Conservation (phyloP, 441 rosid genomes). For the Lepidium campestre region DNA sequence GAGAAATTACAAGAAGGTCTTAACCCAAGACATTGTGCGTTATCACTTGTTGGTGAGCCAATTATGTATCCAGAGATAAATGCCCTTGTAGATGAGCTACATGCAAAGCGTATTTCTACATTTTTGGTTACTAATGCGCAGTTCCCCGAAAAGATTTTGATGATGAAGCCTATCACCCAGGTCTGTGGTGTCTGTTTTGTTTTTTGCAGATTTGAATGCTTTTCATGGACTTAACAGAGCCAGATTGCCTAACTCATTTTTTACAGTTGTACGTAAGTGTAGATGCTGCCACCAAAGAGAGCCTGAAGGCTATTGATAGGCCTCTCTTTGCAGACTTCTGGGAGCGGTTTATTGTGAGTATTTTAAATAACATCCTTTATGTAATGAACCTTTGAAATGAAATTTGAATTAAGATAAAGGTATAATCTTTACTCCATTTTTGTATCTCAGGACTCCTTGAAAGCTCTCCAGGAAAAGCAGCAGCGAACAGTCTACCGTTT, state of each 20-base stretch:
- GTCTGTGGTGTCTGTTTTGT: constrained; percentile 32
- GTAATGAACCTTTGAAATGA: not conserved
- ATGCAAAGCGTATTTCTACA: constrained; percentile 70
- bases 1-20: constrained; percentile 80
- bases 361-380: not conserved
- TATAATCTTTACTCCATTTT: not conserved
- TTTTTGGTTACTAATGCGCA: constrained; percentile 96
- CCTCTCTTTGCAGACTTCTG: constrained; percentile 93
- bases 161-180: constrained; percentile 81
- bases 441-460: constrained; percentile 66
- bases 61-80: constrained; percentile 95
- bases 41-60: constrained; percentile 97
- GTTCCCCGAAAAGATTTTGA: constrained; percentile 80
- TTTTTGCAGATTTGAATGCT: not conserved
- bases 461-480: constrained; percentile 68
- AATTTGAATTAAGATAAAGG: not conserved
- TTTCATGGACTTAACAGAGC: not conserved
- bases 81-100: constrained; percentile 83
- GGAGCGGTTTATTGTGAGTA: constrained; percentile 87
- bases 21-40: constrained; percentile 86
- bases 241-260: constrained; percentile 5
- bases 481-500: constrained; percentile 88
- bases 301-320: constrained; percentile 89
- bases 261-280: constrained; percentile 93
- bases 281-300: constrained; percentile 93